Percentiles rank a stretch among this genome's conserved stretches.
Conservation (phyloP, 768 basidiomycete species). For the Kwoniella botswanensis region DNA sequence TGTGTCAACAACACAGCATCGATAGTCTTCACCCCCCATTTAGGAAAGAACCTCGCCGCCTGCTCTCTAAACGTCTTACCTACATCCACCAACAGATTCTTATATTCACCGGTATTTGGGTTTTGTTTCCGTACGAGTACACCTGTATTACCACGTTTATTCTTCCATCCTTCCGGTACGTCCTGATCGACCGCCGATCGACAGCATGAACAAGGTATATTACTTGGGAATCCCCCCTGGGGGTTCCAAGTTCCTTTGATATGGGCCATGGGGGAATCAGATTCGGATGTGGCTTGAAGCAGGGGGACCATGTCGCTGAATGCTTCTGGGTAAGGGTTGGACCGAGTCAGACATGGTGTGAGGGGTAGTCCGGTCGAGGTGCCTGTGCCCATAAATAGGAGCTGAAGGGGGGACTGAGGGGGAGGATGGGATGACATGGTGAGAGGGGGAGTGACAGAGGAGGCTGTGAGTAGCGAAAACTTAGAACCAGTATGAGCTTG, state of each 20-base stretch:
- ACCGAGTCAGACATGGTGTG: conserved; percentile 72
- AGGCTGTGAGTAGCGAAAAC: not conserved
- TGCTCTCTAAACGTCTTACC: conserved; percentile 74
- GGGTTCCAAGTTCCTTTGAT: conserved; percentile 40
- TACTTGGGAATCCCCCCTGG: conserved; percentile 38
- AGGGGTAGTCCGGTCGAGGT: conserved; percentile 74
- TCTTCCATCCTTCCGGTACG: conserved; percentile 75
- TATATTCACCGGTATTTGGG: conserved; percentile 64
- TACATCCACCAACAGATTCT: conserved; percentile 80
- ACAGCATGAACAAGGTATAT: conserved; percentile 59
- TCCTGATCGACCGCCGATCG: conserved; percentile 60
- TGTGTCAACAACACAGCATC: conserved; percentile 83
- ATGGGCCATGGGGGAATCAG: conserved; percentile 60
- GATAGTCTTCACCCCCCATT: conserved; percentile 72
- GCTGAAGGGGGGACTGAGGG: conserved; percentile 60
- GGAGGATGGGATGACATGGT: conserved; percentile 11
- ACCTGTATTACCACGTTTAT: conserved; percentile 82
- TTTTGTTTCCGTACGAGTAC: conserved; percentile 65
- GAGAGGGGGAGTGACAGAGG: not conserved
- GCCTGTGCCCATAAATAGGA: conserved; percentile 84
- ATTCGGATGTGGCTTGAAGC: conserved; percentile 64
- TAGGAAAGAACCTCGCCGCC: conserved; percentile 63
- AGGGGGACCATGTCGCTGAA: conserved; percentile 48
- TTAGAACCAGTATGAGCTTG: not conserved
- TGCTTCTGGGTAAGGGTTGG: conserved; percentile 35